Percentiles rank a stretch among this genome's conserved stretches.
phyloP scores from a whole-genome alignment of 1,284 basidiomycete genomes.

The Cutaneotrichosporon dermatis region DNA sequence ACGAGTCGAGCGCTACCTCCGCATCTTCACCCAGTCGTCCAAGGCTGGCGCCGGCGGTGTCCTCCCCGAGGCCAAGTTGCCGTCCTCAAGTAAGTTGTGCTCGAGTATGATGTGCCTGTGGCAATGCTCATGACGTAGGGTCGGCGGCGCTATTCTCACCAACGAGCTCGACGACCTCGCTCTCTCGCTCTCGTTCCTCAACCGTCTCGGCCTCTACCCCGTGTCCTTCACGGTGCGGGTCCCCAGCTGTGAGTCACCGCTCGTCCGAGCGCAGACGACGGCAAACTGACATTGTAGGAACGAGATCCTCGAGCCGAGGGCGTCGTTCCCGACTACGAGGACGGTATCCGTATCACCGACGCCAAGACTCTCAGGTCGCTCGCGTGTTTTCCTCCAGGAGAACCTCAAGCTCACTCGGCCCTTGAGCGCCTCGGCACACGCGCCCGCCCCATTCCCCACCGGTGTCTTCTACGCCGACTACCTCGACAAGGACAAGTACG shows the following conservation, averaged over 20 bases:
- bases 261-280: neutral
- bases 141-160: slow-evolving; percentile 83
- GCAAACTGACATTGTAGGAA: slow-evolving; percentile 51
- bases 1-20: slow-evolving; percentile 90
- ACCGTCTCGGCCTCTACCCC: slow-evolving; percentile 88
- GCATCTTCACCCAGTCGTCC: slow-evolving; percentile 87
- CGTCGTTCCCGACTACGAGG: slow-evolving; percentile 88
- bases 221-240: slow-evolving; percentile 93
- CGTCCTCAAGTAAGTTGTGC: slow-evolving; percentile 65
- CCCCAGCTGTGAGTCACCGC: slow-evolving; percentile 61
- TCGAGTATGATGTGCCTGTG: neutral
- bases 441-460: slow-evolving; percentile 90
- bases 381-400: slow-evolving; percentile 94
- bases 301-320: slow-evolving; percentile 85
- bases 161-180: slow-evolving; percentile 86
- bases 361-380: slow-evolving; percentile 87
- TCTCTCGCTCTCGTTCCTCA: slow-evolving; percentile 86
- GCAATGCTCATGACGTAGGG: slow-evolving; percentile 44
- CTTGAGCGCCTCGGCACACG: slow-evolving; percentile 88
- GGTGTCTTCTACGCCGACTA: slow-evolving; percentile 94
- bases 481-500: slow-evolving; percentile 88
- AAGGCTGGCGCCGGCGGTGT: slow-evolving; percentile 60
- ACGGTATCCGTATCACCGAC: slow-evolving; percentile 92
- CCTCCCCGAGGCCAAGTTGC: slow-evolving; percentile 72
- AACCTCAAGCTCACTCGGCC: slow-evolving; percentile 87